phyloP scores from a whole-genome alignment of 805 yeast genomes.

The Barnettozyma pratensis region DNA sequence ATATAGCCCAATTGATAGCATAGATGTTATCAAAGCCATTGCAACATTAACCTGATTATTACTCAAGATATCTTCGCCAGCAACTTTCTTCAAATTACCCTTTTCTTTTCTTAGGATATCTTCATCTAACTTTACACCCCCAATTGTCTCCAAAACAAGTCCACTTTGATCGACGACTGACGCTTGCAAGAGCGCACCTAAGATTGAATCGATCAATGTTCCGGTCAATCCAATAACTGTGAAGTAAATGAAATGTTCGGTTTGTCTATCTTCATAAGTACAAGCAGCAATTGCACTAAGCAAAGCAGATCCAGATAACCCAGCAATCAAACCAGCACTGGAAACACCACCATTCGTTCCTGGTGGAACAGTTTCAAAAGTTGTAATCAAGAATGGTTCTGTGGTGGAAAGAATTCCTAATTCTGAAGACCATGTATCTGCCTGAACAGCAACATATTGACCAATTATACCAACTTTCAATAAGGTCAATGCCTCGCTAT shows the following conservation, averaged over 20 bases:
- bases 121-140: slow-evolving; percentile 30
- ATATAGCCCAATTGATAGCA: slow-evolving; percentile 26
- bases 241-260: slow-evolving; percentile 24
- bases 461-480: slow-evolving; percentile 24
- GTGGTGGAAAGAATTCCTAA: slow-evolving; percentile 36
- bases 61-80: slow-evolving; percentile 33
- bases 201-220: slow-evolving; percentile 34
- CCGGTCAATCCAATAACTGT: slow-evolving; percentile 33
- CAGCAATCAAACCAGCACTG: slow-evolving; percentile 31
- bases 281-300: slow-evolving; percentile 28
- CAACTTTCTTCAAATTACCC: slow-evolving; percentile 20
- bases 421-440: slow-evolving; percentile 46
- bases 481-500: slow-evolving; percentile 6
- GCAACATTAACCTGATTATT: slow-evolving; percentile 36
- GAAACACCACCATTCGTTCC: slow-evolving; percentile 46
- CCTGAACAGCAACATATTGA: slow-evolving; percentile 39
- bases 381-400: slow-evolving; percentile 35
- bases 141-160: slow-evolving; percentile 24
- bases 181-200: slow-evolving; percentile 37
- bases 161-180: slow-evolving; percentile 31
- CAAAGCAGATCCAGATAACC: slow-evolving; percentile 30
- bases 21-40: slow-evolving; percentile 29
- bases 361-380: slow-evolving; percentile 35
- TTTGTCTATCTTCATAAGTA: slow-evolving; percentile 15
- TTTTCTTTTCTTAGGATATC: slow-evolving; percentile 16